Evolutionary conservation across 352 stramenopile genomes (phyloP), one percentile per base, ranked within the genome.

Genomic region (Phytophthora constricta): DNA sequence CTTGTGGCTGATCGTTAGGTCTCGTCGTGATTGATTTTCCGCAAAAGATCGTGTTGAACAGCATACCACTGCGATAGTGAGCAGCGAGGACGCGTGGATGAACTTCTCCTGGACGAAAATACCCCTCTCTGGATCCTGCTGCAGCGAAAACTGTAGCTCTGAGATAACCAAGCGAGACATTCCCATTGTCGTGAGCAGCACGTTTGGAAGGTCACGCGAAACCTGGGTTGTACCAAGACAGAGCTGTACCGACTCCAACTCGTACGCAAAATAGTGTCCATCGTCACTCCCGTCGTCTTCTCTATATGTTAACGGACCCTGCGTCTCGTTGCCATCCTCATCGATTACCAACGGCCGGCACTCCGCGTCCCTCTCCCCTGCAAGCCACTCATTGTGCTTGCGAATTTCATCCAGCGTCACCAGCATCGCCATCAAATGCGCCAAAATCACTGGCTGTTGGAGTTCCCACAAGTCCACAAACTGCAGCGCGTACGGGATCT

Each of bases 231-330:
- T 68, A 4, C 70, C 70, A 14, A 75, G 47, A 58, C 70, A 78
- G 25, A 77, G 47, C 37, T 78, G 60, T 39, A 75, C 59, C n/a
- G 61, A 68, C 47, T 75, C 70, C n/a, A 72, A 43, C 28, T 75
- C 66, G 57, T 75, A 75, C 33, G 48, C 52, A 37, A 78, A 78
- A 53, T 69, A 75, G n/a, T 77, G 64, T 37, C 69, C 56, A 17
- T 74, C 62, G 7, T 57, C 41, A n/a, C 45, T 13, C 4, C 45
- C 56, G 23, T 75, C 52, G n/a, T 61, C 63, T 31, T 67, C 54
- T 25, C 19, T 39, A 14, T n/a, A 23, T 4, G 14, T 61, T 5
- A 37, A 16, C 1, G 48, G 42, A 16, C 42, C 49, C 9, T 27
- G 20, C 1, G 60, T 20, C 51, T 62, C 41, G 19, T 68, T 66